Percentiles rank a stretch among this genome's conserved stretches.
phyloP scores from a whole-genome alignment of 495 filamentous ascomycete genomes.

The Xylaria grammica region DNA sequence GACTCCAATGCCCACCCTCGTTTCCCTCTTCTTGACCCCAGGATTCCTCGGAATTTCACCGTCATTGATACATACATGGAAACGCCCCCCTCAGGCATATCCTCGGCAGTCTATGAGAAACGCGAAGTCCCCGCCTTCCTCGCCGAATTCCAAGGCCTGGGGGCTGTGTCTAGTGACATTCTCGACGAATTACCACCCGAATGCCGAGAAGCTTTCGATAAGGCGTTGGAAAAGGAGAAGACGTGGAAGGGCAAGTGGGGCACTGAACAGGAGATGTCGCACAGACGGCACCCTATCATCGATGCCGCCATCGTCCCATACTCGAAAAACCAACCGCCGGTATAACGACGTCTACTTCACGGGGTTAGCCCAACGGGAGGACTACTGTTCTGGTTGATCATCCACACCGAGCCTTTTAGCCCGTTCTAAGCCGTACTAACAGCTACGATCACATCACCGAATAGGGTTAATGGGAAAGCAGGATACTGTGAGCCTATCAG shows the following conservation, averaged over 20 bases:
- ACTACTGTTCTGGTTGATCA: no score
- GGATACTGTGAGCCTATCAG: no score
- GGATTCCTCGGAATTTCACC: constrained; percentile 74
- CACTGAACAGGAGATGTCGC: constrained; percentile 59
- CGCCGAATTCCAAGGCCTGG: constrained; percentile 69
- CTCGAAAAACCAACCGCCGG: constrained; percentile 3
- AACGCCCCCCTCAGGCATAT: constrained; percentile 53
- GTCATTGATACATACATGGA: constrained; percentile 74
- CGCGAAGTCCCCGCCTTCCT: constrained; percentile 46
- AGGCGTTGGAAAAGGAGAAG: constrained; percentile 63
- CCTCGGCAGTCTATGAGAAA: constrained; percentile 53
- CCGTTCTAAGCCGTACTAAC: no score
- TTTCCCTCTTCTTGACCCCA: constrained; percentile 68
- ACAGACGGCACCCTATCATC: constrained; percentile 52
- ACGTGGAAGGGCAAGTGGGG: constrained; percentile 78
- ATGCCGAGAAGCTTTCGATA: constrained; percentile 70
- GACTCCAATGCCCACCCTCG: constrained; percentile 37
- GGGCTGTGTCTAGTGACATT: constrained; percentile 68
- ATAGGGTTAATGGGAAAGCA: no score
- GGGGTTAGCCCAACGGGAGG: no score
- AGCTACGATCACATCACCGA: no score
- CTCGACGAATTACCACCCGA: constrained; percentile 71
- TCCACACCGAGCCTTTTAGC: no score
- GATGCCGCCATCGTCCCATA: constrained; percentile 63
- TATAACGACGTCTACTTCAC: not conserved